Conservation (phyloP, 2,329 filamentous ascomycete species). For the Penicillium psychrosexuale region DNA sequence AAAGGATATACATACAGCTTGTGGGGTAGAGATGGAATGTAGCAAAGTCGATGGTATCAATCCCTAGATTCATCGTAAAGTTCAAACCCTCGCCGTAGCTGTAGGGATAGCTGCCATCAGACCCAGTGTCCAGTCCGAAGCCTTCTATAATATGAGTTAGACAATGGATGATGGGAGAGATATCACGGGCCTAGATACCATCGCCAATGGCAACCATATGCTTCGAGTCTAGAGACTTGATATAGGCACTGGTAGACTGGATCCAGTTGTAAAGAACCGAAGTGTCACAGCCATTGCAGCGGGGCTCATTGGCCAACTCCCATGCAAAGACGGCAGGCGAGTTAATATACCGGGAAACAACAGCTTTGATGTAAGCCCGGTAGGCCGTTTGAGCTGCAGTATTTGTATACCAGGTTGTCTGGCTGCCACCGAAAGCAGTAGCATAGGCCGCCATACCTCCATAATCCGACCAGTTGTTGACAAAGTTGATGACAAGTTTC, state of each 20-base stretch:
- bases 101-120: constrained; percentile 55
- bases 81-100: constrained; percentile 51
- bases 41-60: constrained; percentile 56
- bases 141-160: constrained; percentile 47
- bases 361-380: constrained; percentile 57
- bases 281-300: constrained; percentile 59
- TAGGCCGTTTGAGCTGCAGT: constrained; percentile 56
- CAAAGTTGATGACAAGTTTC: constrained; percentile 57
- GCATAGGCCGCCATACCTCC: constrained; percentile 62
- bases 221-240: constrained; percentile 59
- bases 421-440: constrained; percentile 52
- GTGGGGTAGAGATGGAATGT: constrained; percentile 54
- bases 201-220: constrained; percentile 65
- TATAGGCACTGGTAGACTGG: constrained; percentile 54
- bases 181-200: constrained; percentile 16
- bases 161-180: background rate
- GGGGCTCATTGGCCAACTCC: constrained; percentile 66
- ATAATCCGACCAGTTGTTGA: constrained; percentile 69
- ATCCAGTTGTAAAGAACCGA: constrained; percentile 61
- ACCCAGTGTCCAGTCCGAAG: constrained; percentile 47
- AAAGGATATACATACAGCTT: constrained; percentile 36
- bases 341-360: constrained; percentile 59
- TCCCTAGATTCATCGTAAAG: constrained; percentile 52
- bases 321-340: constrained; percentile 63
- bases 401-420: constrained; percentile 58